phyloP scores from a whole-genome alignment of 176 grass and related monocot species.

The Cocos nucifera region DNA sequence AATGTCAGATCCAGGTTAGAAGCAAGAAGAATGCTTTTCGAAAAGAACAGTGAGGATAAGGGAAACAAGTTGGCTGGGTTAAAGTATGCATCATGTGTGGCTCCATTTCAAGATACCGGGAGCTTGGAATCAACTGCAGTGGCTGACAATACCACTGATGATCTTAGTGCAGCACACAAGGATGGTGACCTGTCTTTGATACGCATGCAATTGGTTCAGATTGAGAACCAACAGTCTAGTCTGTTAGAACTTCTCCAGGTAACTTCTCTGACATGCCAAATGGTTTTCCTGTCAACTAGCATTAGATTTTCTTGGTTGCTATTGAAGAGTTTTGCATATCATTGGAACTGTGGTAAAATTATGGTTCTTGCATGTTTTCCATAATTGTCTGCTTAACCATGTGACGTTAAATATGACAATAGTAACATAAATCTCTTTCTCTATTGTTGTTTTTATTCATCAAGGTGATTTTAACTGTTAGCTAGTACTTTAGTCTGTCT shows the following conservation, averaged over 20 bases:
- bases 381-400: too few species aligned
- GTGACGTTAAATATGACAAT: too few species aligned
- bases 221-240: conserved; percentile 83
- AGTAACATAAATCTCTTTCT: too few species aligned
- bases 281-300: too few species aligned
- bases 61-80: conserved; percentile 34
- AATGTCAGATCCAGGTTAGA: conserved; percentile 59
- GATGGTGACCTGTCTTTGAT: conserved; percentile 68
- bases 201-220: conserved; percentile 87
- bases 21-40: conserved; percentile 43
- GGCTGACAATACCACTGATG: conserved; percentile 29
- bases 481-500: too few species aligned
- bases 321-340: too few species aligned
- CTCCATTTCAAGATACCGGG: conserved; percentile 41
- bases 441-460: too few species aligned
- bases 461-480: too few species aligned
- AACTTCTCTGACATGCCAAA: conserved; percentile 3
- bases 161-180: conserved; percentile 35
- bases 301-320: too few species aligned
- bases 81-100: conserved; percentile 60
- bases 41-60: conserved; percentile 53
- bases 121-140: conserved; percentile 31
- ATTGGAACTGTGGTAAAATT: too few species aligned
- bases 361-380: too few species aligned
- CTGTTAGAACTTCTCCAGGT: conserved; percentile 94